Evolutionary conservation across 768 basidiomycete species (phyloP), one percentile per base, ranked within the genome.

Genomic region (Suillus luteus): DNA sequence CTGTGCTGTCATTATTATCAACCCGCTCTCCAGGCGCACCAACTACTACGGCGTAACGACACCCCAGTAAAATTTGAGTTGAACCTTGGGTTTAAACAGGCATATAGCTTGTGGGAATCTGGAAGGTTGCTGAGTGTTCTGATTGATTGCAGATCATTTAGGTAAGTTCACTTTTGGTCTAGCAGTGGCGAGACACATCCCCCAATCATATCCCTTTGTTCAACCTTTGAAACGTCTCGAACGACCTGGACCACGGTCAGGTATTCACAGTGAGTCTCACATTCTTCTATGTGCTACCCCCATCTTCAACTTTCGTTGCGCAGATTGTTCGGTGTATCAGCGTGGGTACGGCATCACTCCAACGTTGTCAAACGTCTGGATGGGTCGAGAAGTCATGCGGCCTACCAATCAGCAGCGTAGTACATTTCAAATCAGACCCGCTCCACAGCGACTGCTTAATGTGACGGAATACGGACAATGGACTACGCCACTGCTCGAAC

Each of bases 1-100:
- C 55, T 35, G 55, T 55, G 35, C 35, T 55, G n/a, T 37, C 35
- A 54, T 35, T n/a, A 54, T 54, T 22, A 55, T 35, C 3, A 14
- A 3, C 55, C 55, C 55, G n/a, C 55, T 55, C 55, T 55, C 4
- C 55, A 37, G 19, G 52, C 52, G 52, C 52, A 54, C 31, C 52
- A 54, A 27, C 31, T 33, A 22, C n/a, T 10, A 5, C 24, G 2
- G 40, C 14, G 14, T 27, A 49, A 49, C 51, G 51, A 33, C 51
- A 52, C 51, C 31, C 27, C 51, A 52, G 8, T 15, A 52, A 33
- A 55, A 11, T 55, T 55, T 11, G n/a, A n/a, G 43, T 44, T 44
- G 43, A n/a, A 43, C 41, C 41, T 43, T 43, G 8, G 17, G 41
- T 15, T 35, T 19, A 43, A 43, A n/a, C 33, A 55, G 19, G 33